A percentile compares a stretch with the other conserved stretches of the same genome.
Conservation (phyloP, 129 eudicot species). For the Tanacetum coccineum region DNA sequence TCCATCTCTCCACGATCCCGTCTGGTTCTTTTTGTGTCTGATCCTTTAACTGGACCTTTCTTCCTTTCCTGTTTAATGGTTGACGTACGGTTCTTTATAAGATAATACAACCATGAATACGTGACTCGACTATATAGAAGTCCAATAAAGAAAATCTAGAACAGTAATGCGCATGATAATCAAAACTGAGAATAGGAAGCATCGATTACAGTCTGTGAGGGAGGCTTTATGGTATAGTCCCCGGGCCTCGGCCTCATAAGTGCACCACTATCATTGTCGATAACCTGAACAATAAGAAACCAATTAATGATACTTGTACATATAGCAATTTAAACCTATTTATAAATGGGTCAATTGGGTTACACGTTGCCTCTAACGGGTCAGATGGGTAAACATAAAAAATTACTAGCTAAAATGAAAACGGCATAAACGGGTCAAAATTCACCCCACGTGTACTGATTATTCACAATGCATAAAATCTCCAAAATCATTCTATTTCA, state of each 20-base stretch:
- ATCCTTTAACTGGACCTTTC: conserved; percentile 52
- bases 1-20: conserved; percentile 93
- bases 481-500: neutral
- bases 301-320: neutral
- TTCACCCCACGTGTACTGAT: neutral
- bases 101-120: neutral
- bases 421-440: neutral
- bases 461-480: neutral
- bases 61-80: conserved; percentile 55
- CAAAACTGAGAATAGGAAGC: neutral
- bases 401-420: neutral
- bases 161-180: neutral
- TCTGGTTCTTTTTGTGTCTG: conserved; percentile 84
- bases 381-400: neutral
- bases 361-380: neutral
- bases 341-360: neutral
- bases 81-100: neutral
- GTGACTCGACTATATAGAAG: neutral
- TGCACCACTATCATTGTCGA: conserved; percentile 65
- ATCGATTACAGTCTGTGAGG: conserved; percentile 34
- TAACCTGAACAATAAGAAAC: conserved; percentile 47
- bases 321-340: neutral
- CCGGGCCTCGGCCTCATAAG: conserved; percentile 89
- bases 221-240: conserved; percentile 28
- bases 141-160: neutral